Evolutionary conservation across 345 rosid species (phyloP), one percentile per base, ranked within the genome.

Genomic region (Jatropha curcas): DNA sequence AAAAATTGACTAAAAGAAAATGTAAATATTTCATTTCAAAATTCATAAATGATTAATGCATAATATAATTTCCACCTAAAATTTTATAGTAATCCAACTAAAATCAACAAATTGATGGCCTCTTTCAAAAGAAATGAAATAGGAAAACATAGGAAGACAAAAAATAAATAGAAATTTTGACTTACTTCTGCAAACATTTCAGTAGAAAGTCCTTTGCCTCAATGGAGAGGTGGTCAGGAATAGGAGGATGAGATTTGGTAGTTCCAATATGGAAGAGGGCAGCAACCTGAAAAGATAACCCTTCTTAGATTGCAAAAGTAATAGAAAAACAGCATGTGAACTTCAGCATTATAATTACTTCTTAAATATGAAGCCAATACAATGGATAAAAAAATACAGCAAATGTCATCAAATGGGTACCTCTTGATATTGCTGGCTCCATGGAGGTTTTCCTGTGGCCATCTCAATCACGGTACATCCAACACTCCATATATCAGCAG

Each of bases 351-450:
- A 0, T 59, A 24, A 14, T n/a, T n/a, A n/a, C n/a, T n/a, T n/a
- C n/a, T n/a, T n/a, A n/a, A n/a, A n/a, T n/a, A n/a, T n/a, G n/a
- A n/a, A n/a, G n/a, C n/a, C n/a, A n/a, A n/a, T n/a, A n/a, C n/a
- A n/a, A 53, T 8, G 31, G 53, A 50, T 39, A 70, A 78, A n/a
- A 57, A 67, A 17, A 25, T 24, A 33, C 69, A 59, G 48, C 37
- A 71, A 67, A 71, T 69, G 39, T 51, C 60, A 77, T 37, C 71
- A 66, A 67, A 28, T 31, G 22, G 57, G 16, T 70, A 79, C 82
- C 82, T 79, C 82, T 55, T 79, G 82, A 79, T 79, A 79, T 28
- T 79, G 82, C 41, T 79, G 82, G 70, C 82, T 79, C 82, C 79
- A 79, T 30, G 82, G 82, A 34, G 79, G 73, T 46, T 79, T 79